Conservation (phyloP, 805 yeast genomes). For the Candida michaelii region DNA sequence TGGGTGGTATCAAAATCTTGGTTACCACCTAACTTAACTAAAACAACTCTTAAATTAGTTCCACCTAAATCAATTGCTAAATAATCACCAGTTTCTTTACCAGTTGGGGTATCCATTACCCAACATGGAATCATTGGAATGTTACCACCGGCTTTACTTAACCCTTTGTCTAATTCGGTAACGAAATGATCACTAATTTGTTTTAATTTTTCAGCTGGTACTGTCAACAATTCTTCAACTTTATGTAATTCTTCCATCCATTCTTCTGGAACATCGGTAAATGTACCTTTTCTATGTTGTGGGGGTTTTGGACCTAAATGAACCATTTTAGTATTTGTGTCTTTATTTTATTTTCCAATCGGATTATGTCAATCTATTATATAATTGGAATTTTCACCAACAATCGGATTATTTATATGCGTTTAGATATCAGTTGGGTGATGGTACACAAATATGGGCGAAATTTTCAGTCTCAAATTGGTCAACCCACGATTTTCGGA, state of each 20-base stretch:
- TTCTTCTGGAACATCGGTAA: conserved; percentile 62
- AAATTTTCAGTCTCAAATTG: neutral
- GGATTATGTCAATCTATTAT: neutral
- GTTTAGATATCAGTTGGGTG: conserved; percentile 5
- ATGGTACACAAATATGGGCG: conserved; percentile 3
- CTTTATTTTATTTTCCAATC: neutral
- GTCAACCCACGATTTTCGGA: neutral
- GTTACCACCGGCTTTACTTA: conserved; percentile 71
- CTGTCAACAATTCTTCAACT: conserved; percentile 62
- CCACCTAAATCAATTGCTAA: conserved; percentile 97
- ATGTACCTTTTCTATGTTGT: conserved; percentile 68
- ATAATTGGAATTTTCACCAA: neutral
- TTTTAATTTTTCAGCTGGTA: conserved; percentile 58
- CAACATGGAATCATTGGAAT: conserved; percentile 98
- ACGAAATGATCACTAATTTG: conserved; percentile 75
- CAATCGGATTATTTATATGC: conserved; percentile 6
- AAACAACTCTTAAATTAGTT: conserved; percentile 90
- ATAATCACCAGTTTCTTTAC: conserved; percentile 84
- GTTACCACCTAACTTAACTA: conserved; percentile 80
- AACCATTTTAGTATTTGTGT: conserved; percentile 53
- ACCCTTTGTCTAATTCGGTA: conserved; percentile 77
- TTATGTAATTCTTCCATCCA: conserved; percentile 57
- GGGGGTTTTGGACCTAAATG: conserved; percentile 83
- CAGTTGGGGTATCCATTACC: conserved; percentile 93
- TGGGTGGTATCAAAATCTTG: conserved; percentile 83